These are phyloP conservation scores for Cerioporus squamosus DNA, from an alignment of 1,284 basidiomycete genomes.

Conservation along the genomic window DNA sequence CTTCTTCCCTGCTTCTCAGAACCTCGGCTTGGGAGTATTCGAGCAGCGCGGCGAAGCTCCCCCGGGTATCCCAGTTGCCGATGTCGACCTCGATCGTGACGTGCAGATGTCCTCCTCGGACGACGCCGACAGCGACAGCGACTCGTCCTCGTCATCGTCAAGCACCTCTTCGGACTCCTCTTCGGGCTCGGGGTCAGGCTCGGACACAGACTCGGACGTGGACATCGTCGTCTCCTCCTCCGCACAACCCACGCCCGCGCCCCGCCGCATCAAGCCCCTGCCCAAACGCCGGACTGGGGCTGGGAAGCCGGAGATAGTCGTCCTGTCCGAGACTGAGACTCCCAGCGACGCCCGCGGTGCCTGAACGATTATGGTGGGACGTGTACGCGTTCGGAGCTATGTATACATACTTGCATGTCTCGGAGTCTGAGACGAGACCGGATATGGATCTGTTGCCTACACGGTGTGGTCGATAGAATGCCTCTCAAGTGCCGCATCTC, in stretches of 20 bases:
- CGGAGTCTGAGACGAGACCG: too few relatives aligned
- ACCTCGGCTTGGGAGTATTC: conserved; percentile 68
- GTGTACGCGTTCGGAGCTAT: too few relatives aligned
- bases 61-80: conserved; percentile 21
- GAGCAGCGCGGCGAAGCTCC: conserved; percentile 43
- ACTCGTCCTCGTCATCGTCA: not conserved
- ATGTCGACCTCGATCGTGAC: conserved; percentile 26
- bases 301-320: conserved; percentile 8
- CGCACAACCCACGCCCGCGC: conserved; percentile 9
- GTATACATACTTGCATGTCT: too few relatives aligned
- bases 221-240: conserved; percentile 22
- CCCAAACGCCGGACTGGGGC: conserved; percentile 23
- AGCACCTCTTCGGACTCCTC: conserved; percentile 16
- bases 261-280: conserved; percentile 32
- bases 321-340: conserved; percentile 9
- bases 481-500: too few relatives aligned
- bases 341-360: not conserved
- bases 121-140: not conserved
- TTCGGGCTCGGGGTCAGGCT: conserved; percentile 18
- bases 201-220: conserved; percentile 26
- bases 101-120: too few relatives aligned
- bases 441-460: too few relatives aligned
- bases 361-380: too few relatives aligned
- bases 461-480: too few relatives aligned
- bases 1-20: conserved; percentile 38